Evolutionary conservation across 2,329 filamentous ascomycete genomes (phyloP).

Genomic region (Orbilia blumenaviensis): DNA sequence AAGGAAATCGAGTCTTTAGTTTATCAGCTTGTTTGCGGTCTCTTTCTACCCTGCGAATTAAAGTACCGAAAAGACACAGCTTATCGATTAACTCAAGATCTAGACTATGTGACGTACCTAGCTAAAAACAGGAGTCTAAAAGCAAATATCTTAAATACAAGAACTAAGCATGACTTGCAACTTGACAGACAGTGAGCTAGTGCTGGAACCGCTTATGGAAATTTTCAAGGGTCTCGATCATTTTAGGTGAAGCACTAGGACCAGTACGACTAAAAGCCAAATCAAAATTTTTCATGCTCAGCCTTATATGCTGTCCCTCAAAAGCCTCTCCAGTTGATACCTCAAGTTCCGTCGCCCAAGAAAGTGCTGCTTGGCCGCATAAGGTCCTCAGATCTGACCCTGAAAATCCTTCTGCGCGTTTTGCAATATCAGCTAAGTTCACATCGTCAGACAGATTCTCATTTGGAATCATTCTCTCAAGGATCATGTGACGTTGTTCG

Average conservation of each 20-base stretch:
- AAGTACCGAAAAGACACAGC: no score
- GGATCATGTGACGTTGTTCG: conserved; percentile 16
- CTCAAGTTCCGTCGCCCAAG: conserved; percentile 21
- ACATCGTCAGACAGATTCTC: conserved; percentile 9
- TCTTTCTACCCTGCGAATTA: no score
- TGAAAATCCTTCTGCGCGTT: conserved; percentile 25
- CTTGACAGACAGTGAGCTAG: no score
- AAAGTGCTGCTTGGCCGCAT: conserved; percentile 31
- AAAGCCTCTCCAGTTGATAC: neutral
- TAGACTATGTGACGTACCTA: no score
- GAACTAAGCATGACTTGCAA: no score
- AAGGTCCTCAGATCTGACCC: conserved; percentile 34
- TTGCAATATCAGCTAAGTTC: conserved; percentile 21
- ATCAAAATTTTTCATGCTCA: conserved; percentile 11
- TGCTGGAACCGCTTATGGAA: conserved; percentile 1
- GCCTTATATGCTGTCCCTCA: neutral
- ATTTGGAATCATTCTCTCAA: conserved; percentile 9
- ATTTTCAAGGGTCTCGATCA: neutral
- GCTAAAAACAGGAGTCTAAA: neutral
- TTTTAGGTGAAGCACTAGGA: neutral
- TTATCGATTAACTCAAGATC: no score
- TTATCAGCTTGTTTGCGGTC: no score
- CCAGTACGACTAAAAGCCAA: neutral
- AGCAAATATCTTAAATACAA: neutral
- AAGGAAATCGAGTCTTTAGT: no score